Percentiles rank a stretch among this genome's conserved stretches.
phyloP scores from a whole-genome alignment of 805 yeast genomes.

The Candida awuae region DNA sequence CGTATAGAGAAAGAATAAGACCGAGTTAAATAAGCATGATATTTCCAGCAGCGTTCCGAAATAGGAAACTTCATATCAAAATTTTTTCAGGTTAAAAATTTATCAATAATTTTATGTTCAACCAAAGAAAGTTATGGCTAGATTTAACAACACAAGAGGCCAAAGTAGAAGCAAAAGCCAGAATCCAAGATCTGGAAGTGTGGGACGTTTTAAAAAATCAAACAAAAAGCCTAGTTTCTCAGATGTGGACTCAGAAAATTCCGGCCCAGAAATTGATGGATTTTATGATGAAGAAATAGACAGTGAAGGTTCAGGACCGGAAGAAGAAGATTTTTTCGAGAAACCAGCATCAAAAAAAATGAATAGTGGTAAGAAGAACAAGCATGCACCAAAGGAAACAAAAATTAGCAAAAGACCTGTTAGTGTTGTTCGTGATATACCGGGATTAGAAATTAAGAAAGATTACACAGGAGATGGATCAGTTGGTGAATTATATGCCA shows the following conservation, averaged over 20 bases:
- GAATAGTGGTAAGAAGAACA: constrained; percentile 35
- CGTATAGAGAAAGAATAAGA: too few species aligned
- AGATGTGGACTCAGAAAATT: neutral
- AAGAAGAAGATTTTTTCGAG: constrained; percentile 34
- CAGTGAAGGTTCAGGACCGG: constrained; percentile 19
- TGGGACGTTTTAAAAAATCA: too few species aligned
- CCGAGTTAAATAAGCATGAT: too few species aligned
- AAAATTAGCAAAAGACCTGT: constrained; percentile 64
- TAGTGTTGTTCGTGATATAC: constrained; percentile 62
- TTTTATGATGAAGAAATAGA: constrained; percentile 5
- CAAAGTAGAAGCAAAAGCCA: too few species aligned
- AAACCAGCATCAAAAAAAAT: constrained; percentile 17
- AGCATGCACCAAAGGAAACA: constrained; percentile 83
- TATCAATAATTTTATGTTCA: too few species aligned
- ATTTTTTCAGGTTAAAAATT: too few species aligned
- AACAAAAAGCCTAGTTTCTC: too few species aligned
- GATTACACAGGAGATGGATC: constrained; percentile 3
- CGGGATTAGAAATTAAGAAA: constrained; percentile 45
- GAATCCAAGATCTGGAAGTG: too few species aligned
- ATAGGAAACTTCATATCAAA: too few species aligned
- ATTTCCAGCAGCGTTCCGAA: too few species aligned
- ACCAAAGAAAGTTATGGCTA: too few species aligned
- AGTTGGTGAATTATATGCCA: constrained; percentile 6
- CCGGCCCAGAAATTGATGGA: neutral
- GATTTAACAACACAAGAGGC: too few species aligned